A percentile compares a stretch with the other conserved stretches of the same genome.
These are phyloP conservation scores for Beta corolliflora DNA, from an alignment of 179 eudicot genomes.

Conservation along the genomic window DNA sequence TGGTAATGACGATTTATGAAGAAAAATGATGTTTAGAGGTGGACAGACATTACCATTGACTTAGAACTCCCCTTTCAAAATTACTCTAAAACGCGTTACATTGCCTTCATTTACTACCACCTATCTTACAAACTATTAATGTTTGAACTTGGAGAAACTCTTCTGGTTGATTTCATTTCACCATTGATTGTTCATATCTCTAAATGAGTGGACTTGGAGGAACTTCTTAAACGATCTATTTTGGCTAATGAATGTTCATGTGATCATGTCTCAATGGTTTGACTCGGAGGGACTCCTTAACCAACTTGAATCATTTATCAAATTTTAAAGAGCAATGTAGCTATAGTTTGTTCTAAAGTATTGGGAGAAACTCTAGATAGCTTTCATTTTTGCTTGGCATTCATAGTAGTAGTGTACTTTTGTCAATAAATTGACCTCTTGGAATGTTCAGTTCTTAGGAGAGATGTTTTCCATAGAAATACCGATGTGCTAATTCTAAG, in stretches of 20 bases:
- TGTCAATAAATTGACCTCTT: neutral
- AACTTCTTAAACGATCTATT: too few species aligned
- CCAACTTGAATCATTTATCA: neutral
- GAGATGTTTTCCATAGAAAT: neutral
- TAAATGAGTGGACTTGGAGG: neutral
- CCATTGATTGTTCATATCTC: neutral
- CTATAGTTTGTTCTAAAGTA: neutral
- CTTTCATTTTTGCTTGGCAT: too few species aligned
- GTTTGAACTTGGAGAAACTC: neutral
- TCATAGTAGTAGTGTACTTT: neutral
- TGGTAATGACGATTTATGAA: too few species aligned
- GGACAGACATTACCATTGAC: too few species aligned
- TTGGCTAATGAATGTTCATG: too few species aligned
- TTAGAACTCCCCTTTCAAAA: too few species aligned
- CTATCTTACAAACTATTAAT: too few species aligned
- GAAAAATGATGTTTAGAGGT: too few species aligned
- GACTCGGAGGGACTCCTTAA: neutral
- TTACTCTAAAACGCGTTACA: too few species aligned
- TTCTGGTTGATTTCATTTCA: neutral
- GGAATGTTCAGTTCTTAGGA: neutral
- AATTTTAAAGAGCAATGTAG: neutral
- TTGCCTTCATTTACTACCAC: too few species aligned
- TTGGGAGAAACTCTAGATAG: too few species aligned
- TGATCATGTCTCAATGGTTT: too few species aligned
- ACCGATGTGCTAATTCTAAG: neutral